Percentiles rank a stretch among this genome's conserved stretches.
phyloP scores from a whole-genome alignment of 1,139 yeast genomes.

The Diutina rugosa region DNA sequence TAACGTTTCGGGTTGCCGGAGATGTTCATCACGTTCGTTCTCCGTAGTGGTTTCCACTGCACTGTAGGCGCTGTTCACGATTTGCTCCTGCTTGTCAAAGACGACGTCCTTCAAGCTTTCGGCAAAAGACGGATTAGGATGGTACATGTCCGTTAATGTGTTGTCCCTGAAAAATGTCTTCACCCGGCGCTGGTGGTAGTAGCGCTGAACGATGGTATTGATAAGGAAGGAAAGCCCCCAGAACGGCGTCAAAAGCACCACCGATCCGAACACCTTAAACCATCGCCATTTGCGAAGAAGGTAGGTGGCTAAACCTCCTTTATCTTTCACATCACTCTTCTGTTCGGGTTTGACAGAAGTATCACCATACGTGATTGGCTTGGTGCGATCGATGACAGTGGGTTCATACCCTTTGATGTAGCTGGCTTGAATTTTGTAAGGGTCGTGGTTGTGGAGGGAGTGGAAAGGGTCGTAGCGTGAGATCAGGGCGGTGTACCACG shows the following conservation, averaged over 20 bases:
- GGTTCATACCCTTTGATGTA: slow-evolving; percentile 41
- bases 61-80: neutral
- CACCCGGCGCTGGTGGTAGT: slow-evolving; percentile 21
- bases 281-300: slow-evolving; percentile 17
- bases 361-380: slow-evolving; percentile 14
- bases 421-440: slow-evolving; percentile 11
- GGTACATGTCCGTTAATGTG: slow-evolving; percentile 19
- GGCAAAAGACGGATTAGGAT: neutral
- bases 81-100: slow-evolving; percentile 1
- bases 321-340: slow-evolving; percentile 3
- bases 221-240: slow-evolving; percentile 37
- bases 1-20: slow-evolving; percentile 14
- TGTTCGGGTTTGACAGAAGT: neutral
- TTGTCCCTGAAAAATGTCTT: slow-evolving; percentile 16
- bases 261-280: slow-evolving; percentile 27
- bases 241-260: slow-evolving; percentile 38
- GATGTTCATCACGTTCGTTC: slow-evolving; percentile 5
- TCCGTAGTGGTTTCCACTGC: neutral
- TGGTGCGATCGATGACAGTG: slow-evolving; percentile 33
- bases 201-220: slow-evolving; percentile 28
- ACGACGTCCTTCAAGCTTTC: neutral
- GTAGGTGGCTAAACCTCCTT: slow-evolving; percentile 14
- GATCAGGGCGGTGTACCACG: slow-evolving; percentile 74
- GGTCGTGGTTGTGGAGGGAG: slow-evolving; percentile 23
- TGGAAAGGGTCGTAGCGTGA: slow-evolving; percentile 51